Conservation (phyloP, 495 filamentous ascomycete species). For the Penicillium subrubescens region DNA sequence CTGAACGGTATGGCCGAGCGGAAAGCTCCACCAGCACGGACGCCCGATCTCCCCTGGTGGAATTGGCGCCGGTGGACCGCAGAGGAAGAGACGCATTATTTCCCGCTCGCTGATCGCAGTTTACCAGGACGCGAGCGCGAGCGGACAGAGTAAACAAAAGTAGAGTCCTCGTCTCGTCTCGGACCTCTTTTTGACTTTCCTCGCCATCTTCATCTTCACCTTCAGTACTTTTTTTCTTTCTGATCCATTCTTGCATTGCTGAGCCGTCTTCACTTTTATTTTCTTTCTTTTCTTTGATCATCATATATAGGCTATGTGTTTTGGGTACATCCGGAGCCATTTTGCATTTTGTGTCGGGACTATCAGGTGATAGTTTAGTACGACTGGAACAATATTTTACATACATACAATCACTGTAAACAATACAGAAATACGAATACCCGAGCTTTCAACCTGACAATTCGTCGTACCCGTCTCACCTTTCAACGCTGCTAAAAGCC, state of each 20-base stretch:
- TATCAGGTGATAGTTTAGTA: background rate
- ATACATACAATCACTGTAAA: background rate
- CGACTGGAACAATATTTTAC: background rate
- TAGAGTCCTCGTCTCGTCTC: background rate
- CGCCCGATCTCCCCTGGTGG: slow-evolving; percentile 37
- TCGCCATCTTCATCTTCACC: background rate
- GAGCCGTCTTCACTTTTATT: slow-evolving; percentile 2
- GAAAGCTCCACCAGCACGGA: slow-evolving; percentile 11
- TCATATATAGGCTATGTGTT: background rate
- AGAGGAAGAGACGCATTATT: slow-evolving; percentile 28
- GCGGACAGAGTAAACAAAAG: slow-evolving; percentile 12
- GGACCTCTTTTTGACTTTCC: slow-evolving; percentile 3
- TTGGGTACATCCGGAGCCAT: slow-evolving; percentile 1
- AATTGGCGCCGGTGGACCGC: slow-evolving; percentile 37
- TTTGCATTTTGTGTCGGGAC: background rate
- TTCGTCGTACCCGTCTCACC: background rate
- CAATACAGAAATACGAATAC: slow-evolving; percentile 4
- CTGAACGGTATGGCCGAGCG: slow-evolving; percentile 25
- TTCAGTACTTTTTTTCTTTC: background rate
- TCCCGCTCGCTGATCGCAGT: slow-evolving; percentile 33
- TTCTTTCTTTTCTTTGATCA: background rate
- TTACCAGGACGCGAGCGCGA: slow-evolving; percentile 17
- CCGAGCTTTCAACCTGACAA: background rate
- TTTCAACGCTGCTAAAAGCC: background rate
- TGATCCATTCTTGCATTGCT: slow-evolving; percentile 8